Evolutionary conservation across 1,139 yeast species (phyloP).

Genomic region (Wickerhamomyces sp.): DNA sequence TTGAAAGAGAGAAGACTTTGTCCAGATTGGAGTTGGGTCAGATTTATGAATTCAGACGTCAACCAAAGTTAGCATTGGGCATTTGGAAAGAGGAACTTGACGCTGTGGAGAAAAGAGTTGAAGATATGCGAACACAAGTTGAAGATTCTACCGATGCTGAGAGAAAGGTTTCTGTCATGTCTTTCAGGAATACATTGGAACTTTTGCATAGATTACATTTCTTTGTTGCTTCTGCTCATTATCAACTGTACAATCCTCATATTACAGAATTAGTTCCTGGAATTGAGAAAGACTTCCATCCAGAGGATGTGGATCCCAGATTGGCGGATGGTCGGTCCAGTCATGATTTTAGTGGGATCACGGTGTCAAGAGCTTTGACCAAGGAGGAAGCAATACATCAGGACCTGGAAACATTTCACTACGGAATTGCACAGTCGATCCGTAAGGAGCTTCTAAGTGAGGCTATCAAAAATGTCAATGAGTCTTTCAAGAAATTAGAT

Average conservation of each 20-base stretch:
- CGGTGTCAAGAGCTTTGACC: slow-evolving; percentile 14
- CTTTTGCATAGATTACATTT: slow-evolving; percentile 72
- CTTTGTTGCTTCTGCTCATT: slow-evolving; percentile 76
- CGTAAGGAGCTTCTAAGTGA: slow-evolving; percentile 49
- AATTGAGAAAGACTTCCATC: slow-evolving; percentile 6
- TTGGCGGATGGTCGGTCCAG: background rate
- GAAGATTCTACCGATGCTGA: slow-evolving; percentile 19
- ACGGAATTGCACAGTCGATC: slow-evolving; percentile 58
- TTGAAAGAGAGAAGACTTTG: slow-evolving; percentile 45
- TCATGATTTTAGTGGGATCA: slow-evolving; percentile 5
- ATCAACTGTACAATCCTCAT: slow-evolving; percentile 24
- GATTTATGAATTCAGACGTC: slow-evolving; percentile 47
- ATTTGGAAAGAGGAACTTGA: slow-evolving; percentile 37
- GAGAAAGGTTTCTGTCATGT: slow-evolving; percentile 13
- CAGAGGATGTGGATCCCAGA: slow-evolving; percentile 10
- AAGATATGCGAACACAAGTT: slow-evolving; percentile 15
- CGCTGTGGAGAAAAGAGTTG: slow-evolving; percentile 16
- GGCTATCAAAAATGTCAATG: slow-evolving; percentile 28
- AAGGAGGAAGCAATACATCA: slow-evolving; percentile 25
- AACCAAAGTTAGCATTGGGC: slow-evolving; percentile 45
- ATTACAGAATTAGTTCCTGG: slow-evolving; percentile 12
- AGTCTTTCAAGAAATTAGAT: slow-evolving; percentile 23
- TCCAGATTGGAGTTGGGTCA: slow-evolving; percentile 54
- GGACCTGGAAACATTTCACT: slow-evolving; percentile 40
- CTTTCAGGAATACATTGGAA: slow-evolving; percentile 33